These are phyloP conservation scores for Petrea volubilis DNA, from an alignment of 257 asterid genomes.

Conservation along the genomic window DNA sequence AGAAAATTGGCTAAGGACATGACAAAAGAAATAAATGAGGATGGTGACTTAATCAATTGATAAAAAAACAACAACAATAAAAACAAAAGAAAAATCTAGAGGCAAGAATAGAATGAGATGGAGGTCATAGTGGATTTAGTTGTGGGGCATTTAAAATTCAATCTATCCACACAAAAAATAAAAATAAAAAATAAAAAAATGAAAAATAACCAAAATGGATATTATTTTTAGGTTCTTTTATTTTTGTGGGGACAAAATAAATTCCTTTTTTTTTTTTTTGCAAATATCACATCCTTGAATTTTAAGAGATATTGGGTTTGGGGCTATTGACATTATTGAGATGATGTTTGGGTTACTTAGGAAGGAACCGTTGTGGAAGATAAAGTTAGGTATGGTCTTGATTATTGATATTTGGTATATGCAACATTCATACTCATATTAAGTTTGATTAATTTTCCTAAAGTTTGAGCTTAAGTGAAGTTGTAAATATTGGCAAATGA, in stretches of 20 bases:
- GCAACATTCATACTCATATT: neutral
- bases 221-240: slow-evolving; percentile 8
- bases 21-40: slow-evolving; percentile 12
- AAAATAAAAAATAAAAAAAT: neutral
- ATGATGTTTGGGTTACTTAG: neutral
- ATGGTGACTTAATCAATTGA: slow-evolving; percentile 17
- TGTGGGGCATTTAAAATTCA: slow-evolving; percentile 29
- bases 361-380: neutral
- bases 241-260: slow-evolving; percentile 22
- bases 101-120: slow-evolving; percentile 10
- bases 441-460: too few species aligned
- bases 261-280: neutral
- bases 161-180: slow-evolving; percentile 26
- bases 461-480: neutral
- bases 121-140: slow-evolving; percentile 25
- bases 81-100: neutral
- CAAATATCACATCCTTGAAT: slow-evolving; percentile 5
- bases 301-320: neutral
- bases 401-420: neutral
- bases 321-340: neutral
- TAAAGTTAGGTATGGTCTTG: neutral
- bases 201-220: slow-evolving; percentile 4
- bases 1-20: slow-evolving; percentile 1
- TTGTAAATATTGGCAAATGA: too few species aligned
- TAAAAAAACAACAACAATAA: neutral